Conservation (phyloP, 2,329 filamentous ascomycete genomes). For the Aspergillus clavatus region DNA sequence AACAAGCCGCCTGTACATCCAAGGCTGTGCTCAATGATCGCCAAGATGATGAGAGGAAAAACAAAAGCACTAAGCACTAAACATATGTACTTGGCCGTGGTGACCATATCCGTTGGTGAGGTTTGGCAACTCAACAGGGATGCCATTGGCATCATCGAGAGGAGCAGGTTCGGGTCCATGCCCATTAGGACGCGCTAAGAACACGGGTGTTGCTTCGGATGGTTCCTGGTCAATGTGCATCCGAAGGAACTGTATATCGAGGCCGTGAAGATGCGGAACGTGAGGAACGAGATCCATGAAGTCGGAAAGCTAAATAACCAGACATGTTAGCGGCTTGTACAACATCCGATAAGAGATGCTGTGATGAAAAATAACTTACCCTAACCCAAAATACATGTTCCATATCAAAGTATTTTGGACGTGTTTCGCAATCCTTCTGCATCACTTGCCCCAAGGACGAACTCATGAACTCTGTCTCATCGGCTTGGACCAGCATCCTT, state of each 20-base stretch:
- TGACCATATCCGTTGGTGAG: conserved; percentile 34
- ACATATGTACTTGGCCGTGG: conserved; percentile 39
- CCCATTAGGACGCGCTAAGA: conserved; percentile 28
- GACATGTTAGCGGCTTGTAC: not conserved
- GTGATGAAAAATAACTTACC: conserved; percentile 28
- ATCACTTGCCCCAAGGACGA: conserved; percentile 38
- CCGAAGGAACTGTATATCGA: conserved; percentile 35
- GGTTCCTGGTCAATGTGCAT: conserved; percentile 42
- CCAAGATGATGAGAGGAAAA: conserved; percentile 18
- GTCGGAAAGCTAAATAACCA: conserved; percentile 41
- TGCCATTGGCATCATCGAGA: conserved; percentile 13
- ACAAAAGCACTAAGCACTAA: conserved; percentile 24
- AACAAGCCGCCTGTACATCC: conserved; percentile 30
- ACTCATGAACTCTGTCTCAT: conserved; percentile 33
- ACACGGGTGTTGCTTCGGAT: conserved; percentile 10
- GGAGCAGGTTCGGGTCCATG: conserved; percentile 20
- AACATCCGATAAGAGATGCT: not conserved
- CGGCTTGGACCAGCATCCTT: conserved; percentile 42
- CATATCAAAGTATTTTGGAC: conserved; percentile 47
- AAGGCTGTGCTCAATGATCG: conserved; percentile 11
- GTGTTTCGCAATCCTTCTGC: conserved; percentile 40
- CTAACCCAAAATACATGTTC: conserved; percentile 50
- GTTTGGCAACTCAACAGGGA: conserved; percentile 26
- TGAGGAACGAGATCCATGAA: conserved; percentile 48
- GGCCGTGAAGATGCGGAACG: conserved; percentile 43